Base-by-base conservation (phyloP, 768 basidiomycete genomes). In the Candolleomyces eurysporus region DNA sequence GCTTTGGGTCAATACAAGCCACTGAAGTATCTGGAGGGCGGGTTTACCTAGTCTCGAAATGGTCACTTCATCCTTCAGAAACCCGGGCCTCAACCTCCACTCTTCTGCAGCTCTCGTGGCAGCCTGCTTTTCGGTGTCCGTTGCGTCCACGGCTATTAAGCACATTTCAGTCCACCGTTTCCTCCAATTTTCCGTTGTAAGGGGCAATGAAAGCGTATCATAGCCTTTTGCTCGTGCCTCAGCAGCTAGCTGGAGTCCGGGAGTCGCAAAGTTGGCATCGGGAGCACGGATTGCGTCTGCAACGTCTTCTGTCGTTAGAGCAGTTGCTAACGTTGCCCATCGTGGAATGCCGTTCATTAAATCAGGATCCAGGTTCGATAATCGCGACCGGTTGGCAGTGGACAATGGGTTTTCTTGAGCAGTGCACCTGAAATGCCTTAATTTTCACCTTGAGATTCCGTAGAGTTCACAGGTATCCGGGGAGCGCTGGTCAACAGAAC, bases 131-230 rank as follows among this genome's bases (percentile, higher is more conserved):
- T 76, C 68, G 66, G 72, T 57, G 66, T 76, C 65, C 21, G 59
- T 57, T n/a, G 58, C 52, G 56, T 59, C 52, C 48, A 57, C 73
- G 2, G 85, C 80, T 60, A 91, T 73, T 63, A 94, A 77, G 74
- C 97, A 99, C 85, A 98, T 93, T 58, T 86, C 78, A 65, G 83
- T 81, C 96, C 97, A 99, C 59, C 97, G 79, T 64, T 84, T 80
- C 67, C 84, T 86, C 97, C 97, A 99, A 50, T 82, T 84, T 17
- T 82, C 81, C 59, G 90, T 96, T 22, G 96, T 94, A n/a, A 98
- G 79, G n/a, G 94, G 94, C 17, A 96, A 72, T 68, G 88, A 91
- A 46, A 94, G 79, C 0, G 80, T 71, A 58, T 91, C 87, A 69
- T 94, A 98, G 17, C 90, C 90, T 59, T 86, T 88, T 11, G 77